These are phyloP conservation scores for Spiraea crenata DNA, from an alignment of 331 rosid species.

Conservation along the genomic window DNA sequence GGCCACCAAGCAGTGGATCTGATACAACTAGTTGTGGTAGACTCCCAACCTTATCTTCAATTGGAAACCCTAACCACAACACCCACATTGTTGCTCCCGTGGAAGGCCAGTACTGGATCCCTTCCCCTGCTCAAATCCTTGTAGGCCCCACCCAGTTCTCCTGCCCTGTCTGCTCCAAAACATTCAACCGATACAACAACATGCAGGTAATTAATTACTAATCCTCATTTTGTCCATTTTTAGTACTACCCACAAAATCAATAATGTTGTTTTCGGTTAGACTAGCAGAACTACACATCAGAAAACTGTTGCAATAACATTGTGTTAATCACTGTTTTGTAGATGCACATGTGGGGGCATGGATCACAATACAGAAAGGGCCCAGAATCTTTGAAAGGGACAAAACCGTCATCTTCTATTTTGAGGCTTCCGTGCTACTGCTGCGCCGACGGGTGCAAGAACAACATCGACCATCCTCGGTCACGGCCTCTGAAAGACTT, in stretches of 20 bases:
- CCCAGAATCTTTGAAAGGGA: constrained; percentile 77
- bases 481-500: constrained; percentile 86
- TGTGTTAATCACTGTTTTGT: neutral
- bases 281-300: no score
- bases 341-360: constrained; percentile 99
- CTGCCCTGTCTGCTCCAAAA: constrained; percentile 85
- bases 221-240: neutral
- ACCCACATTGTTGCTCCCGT: constrained; percentile 14
- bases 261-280: no score
- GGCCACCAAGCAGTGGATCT: constrained; percentile 42
- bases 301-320: no score
- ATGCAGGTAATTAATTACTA: constrained; percentile 62
- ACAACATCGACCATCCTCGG: constrained; percentile 78
- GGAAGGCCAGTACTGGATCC: constrained; percentile 79
- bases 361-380: constrained; percentile 93
- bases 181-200: constrained; percentile 93
- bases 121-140: constrained; percentile 86
- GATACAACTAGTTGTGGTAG: neutral
- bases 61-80: constrained; percentile 16
- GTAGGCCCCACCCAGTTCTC: constrained; percentile 97
- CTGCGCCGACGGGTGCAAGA: constrained; percentile 91
- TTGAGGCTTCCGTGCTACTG: constrained; percentile 88
- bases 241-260: neutral
- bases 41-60: neutral
- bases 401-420: constrained; percentile 74